phyloP scores from a whole-genome alignment of 2,329 filamentous ascomycete species.

The Ophiosphaerella narmari region DNA sequence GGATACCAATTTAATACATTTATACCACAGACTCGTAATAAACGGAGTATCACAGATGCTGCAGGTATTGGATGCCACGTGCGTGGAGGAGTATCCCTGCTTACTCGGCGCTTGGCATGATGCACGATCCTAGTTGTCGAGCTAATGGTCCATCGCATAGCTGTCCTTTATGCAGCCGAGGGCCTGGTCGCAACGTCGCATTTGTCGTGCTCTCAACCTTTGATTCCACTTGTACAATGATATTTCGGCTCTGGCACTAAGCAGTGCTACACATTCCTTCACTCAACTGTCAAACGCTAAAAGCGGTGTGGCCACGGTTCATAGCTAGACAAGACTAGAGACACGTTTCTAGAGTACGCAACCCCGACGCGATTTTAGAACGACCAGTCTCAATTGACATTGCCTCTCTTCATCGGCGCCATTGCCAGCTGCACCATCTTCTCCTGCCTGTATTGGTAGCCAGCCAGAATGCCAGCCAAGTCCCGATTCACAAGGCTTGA shows the following conservation, averaged over 20 bases:
- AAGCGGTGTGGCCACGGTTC: conserved; percentile 18
- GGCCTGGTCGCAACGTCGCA: conserved; percentile 22
- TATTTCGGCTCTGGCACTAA: conserved; percentile 25
- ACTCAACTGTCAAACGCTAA: conserved; percentile 4
- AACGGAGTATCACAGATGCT: background rate
- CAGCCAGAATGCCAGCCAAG: conserved; percentile 74
- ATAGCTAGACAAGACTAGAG: conserved; percentile 5
- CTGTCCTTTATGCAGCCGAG: conserved; percentile 41
- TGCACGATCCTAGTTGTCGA: conserved; percentile 12
- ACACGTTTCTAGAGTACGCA: conserved; percentile 11
- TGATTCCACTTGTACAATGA: conserved; percentile 30
- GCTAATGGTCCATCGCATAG: conserved; percentile 32
- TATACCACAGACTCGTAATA: background rate
- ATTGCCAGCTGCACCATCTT: background rate
- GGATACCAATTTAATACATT: background rate
- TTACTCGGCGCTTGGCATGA: conserved; percentile 21
- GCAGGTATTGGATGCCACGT: conserved; percentile 8
- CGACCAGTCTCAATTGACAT: conserved; percentile 8
- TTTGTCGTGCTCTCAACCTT: conserved; percentile 17
- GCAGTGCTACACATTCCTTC: conserved; percentile 29
- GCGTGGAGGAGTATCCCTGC: conserved; percentile 14
- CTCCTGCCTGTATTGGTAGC: conserved; percentile 8
- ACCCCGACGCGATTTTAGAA: conserved; percentile 17
- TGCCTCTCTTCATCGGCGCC: conserved; percentile 1
- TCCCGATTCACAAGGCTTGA: conserved; percentile 95